A percentile compares a stretch with the other conserved stretches of the same genome.
phyloP scores from a whole-genome alignment of 192 early-diverging fungal species.

The Spizellomyces punctatus region DNA sequence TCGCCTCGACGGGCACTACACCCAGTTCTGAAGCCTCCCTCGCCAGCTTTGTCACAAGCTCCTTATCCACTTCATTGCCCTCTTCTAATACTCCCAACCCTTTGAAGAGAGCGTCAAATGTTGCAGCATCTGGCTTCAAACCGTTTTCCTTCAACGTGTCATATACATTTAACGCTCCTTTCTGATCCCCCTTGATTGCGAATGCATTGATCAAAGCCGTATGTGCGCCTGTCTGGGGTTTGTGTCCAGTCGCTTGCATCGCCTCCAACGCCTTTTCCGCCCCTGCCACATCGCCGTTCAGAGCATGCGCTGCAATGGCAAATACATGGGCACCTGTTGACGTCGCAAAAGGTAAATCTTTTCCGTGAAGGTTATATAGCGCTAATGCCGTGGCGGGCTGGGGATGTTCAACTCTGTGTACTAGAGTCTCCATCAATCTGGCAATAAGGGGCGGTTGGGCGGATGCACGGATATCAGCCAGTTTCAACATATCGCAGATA shows the following conservation, averaged over 20 bases:
- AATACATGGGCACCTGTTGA: too few species aligned
- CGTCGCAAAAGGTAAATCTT: background rate
- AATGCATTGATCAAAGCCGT: background rate
- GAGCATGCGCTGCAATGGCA: background rate
- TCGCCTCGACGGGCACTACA: background rate
- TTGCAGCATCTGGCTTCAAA: too few species aligned
- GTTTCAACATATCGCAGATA: conserved; percentile 6
- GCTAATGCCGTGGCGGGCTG: background rate
- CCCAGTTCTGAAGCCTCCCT: background rate
- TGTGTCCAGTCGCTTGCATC: background rate
- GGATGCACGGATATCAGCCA: conserved; percentile 2
- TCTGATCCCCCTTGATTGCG: background rate
- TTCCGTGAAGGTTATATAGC: conserved; percentile 3
- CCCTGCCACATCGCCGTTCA: background rate
- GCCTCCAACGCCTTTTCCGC: background rate
- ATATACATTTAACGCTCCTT: background rate
- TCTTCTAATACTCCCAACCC: background rate
- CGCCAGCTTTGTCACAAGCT: background rate
- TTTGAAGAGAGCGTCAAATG: background rate
- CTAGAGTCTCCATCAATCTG: background rate
- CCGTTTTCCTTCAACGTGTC: too few species aligned
- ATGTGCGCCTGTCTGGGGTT: background rate
- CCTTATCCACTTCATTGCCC: background rate
- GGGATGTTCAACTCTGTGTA: background rate
- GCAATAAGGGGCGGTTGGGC: background rate